Conservation (phyloP, 1,284 basidiomycete genomes). For the Garcileccinum viscosum region DNA sequence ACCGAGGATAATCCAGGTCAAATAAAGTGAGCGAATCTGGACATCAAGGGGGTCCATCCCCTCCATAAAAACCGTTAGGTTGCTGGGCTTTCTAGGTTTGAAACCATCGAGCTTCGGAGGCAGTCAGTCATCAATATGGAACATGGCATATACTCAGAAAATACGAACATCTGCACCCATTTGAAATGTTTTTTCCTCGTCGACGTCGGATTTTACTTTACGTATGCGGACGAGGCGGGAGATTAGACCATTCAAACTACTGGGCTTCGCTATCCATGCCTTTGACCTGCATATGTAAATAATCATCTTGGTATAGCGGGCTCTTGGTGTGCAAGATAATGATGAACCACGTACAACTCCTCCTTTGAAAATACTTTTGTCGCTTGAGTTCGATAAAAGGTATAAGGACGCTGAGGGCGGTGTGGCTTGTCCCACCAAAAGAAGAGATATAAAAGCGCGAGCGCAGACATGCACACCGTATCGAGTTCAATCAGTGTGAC, state of each 20-base stretch:
- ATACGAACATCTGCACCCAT: neutral
- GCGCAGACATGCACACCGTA: neutral
- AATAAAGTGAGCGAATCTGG: neutral
- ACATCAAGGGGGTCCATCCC: neutral
- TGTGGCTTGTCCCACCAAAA: neutral
- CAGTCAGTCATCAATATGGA: neutral
- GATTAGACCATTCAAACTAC: neutral
- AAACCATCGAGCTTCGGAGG: neutral
- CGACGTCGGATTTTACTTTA: neutral
- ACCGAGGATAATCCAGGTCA: neutral
- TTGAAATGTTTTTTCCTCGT: neutral
- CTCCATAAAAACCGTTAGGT: neutral
- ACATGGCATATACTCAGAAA: neutral
- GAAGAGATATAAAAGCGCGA: neutral
- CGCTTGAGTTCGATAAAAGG: neutral
- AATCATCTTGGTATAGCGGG: neutral
- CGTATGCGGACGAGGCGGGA: neutral
- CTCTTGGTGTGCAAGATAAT: neutral
- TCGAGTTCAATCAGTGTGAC: neutral
- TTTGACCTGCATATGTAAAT: neutral
- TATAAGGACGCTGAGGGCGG: neutral
- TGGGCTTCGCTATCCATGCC: neutral
- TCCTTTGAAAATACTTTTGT: neutral
- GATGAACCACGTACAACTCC: neutral
- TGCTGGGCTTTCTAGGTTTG: neutral